Base-by-base conservation (phyloP, 148 eudicot genomes). In the Beta vulgaris region DNA sequence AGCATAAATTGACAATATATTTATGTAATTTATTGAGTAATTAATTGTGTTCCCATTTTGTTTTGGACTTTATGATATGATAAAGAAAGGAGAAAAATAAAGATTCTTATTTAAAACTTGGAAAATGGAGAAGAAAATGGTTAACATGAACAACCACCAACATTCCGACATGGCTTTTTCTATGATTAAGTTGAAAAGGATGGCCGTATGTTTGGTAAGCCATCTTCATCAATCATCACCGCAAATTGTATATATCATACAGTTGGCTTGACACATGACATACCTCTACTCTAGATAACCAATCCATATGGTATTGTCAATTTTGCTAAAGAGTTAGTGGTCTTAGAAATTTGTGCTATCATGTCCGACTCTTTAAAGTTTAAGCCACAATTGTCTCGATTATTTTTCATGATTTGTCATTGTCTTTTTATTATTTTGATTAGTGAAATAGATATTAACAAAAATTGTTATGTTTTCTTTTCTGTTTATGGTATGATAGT, bases 161-260 rank as follows among this genome's bases (percentile, higher is more conserved):
- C 77, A 75, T 75, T 75, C 77, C 77, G 71, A 75, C 77, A 75
- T 75, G 63, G 49, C 63, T 65, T 74, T 74, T 32, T 74, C 43
- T 48, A 63, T 74, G 61, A 74, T 74, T 75, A 65, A 42, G 35
- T 65, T 53, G 77, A 65, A 62, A 74, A 75, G 71, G 77, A 65
- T 75, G 77, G 71, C 48, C 36, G 23, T 63, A 32, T 34, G 77
- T 48, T 75, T 48, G 77, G 77, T 75, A 65, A 65, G 62, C 77
- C 61, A 75, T 75, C 77, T 65, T 65, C 37, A 4, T 75, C 77
- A 37, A 3, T 53, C 37, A 32, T 23, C 77, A 75, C 77, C 71
- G 71, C 23, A 71, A 64, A 34, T 28, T 31, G 31, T 67, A 21
- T 0, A 23, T 55, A 49, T 65, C 71, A 49, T 75, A 75, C 77